These are phyloP conservation scores for Peronospora farinosa DNA, from an alignment of 352 stramenopile species.

Conservation along the genomic window DNA sequence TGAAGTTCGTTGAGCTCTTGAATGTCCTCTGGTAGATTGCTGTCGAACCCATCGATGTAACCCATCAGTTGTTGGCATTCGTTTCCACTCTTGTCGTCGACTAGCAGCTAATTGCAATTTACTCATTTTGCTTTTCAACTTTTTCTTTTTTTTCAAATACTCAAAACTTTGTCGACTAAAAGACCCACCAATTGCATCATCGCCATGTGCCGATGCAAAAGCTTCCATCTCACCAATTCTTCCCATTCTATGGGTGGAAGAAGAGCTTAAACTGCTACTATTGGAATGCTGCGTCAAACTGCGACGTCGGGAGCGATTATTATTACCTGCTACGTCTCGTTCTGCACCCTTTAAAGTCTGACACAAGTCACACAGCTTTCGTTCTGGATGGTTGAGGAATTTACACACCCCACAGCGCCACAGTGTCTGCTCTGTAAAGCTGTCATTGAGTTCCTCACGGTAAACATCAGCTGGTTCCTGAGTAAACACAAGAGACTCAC, in stretches of 20 bases:
- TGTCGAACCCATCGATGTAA: conserved; percentile 69
- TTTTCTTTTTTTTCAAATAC: conserved; percentile 15
- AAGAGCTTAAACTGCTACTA: conserved; percentile 24
- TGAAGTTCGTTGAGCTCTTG: conserved; percentile 34
- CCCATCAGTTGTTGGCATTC: conserved; percentile 67
- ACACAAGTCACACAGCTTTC: conserved; percentile 81
- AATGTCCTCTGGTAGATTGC: conserved; percentile 14
- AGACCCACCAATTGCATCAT: conserved; percentile 32
- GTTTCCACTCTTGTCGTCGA: conserved; percentile 67
- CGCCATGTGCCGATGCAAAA: conserved; percentile 28
- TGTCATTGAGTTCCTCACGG: conserved; percentile 79
- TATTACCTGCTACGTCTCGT: conserved; percentile 34
- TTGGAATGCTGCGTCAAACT: conserved; percentile 18
- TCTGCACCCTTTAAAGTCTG: conserved; percentile 62
- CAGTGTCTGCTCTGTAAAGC: conserved; percentile 69
- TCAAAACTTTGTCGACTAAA: conserved; percentile 30
- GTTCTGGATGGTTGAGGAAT: conserved; percentile 84
- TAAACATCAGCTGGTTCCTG: conserved; percentile 60
- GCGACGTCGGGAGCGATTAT: conserved; percentile 24
- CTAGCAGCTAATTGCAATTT: conserved; percentile 71
- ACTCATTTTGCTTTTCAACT: conserved; percentile 39
- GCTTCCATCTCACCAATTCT: conserved; percentile 44
- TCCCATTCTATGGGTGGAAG: conserved; percentile 32
- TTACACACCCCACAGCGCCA: conserved; percentile 86
- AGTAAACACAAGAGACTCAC: conserved; percentile 45